These are phyloP conservation scores for Lunularia cruciata DNA, from an alignment of 225 moss, liverwort and hornwort species.

Conservation along the genomic window DNA sequence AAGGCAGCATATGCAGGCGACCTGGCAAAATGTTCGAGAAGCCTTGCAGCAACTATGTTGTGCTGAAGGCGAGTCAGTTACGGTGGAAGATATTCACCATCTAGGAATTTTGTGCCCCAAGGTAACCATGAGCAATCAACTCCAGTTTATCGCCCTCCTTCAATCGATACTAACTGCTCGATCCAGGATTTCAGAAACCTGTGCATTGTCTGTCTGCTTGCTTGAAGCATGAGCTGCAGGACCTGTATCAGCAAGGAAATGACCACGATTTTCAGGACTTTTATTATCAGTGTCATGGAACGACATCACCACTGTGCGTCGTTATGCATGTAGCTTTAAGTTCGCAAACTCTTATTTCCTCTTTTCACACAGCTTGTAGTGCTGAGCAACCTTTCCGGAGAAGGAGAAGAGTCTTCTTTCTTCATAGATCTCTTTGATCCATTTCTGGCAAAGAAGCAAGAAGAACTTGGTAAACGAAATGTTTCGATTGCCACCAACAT, in stretches of 20 bases:
- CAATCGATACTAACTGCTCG: too few species aligned
- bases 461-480: conserved; percentile 35
- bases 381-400: conserved; percentile 71
- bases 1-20: conserved; percentile 85
- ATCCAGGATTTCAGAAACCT: too few species aligned
- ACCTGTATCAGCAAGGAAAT: too few species aligned
- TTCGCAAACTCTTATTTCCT: neutral
- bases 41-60: conserved; percentile 71
- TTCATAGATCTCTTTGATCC: conserved; percentile 80
- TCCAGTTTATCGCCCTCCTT: too few species aligned
- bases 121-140: too few species aligned
- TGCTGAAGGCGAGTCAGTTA: conserved; percentile 43
- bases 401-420: conserved; percentile 61
- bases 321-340: too few species aligned
- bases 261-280: too few species aligned
- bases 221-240: too few species aligned
- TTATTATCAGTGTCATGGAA: too few species aligned
- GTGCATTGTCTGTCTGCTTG: too few species aligned
- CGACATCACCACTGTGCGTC: too few species aligned
- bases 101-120: conserved; percentile 69
- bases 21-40: conserved; percentile 75
- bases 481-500: conserved; percentile 57
- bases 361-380: conserved; percentile 67
- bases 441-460: conserved; percentile 44
- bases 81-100: conserved; percentile 55